Evolutionary conservation across 176 grass and related monocot species (phyloP).

Genomic region (Oryza glumipatula): DNA sequence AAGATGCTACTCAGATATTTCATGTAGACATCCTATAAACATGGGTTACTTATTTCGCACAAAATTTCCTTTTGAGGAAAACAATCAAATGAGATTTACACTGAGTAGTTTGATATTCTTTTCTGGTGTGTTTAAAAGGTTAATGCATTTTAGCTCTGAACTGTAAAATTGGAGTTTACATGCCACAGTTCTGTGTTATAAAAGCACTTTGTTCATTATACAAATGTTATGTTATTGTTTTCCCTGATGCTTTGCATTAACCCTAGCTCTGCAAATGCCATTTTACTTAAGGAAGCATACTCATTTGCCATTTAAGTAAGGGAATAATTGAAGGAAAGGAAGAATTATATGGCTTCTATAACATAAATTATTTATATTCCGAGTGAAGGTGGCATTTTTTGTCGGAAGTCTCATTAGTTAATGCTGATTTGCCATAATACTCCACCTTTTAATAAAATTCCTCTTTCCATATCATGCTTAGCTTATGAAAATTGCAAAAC

Average conservation of each 20-base stretch:
- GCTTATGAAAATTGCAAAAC: background rate
- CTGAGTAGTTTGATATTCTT: background rate
- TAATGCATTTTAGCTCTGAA: background rate
- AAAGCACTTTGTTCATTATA: background rate
- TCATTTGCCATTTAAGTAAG: background rate
- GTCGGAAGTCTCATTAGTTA: background rate
- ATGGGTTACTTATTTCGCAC: background rate
- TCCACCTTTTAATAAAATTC: background rate
- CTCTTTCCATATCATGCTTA: background rate
- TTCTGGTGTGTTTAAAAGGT: conserved; percentile 10
- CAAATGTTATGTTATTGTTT: background rate
- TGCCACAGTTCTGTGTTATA: background rate
- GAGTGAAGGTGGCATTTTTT: background rate
- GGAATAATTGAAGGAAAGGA: background rate
- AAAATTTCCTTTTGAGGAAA: background rate
- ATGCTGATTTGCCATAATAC: too few species aligned
- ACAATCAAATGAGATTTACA: background rate
- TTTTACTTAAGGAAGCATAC: conserved; percentile 9
- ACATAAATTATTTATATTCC: background rate
- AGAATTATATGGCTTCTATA: background rate
- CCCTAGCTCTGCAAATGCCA: conserved; percentile 12
- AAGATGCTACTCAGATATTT: conserved; percentile 5
- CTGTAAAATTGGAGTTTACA: conserved; percentile 6
- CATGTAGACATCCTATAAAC: background rate
- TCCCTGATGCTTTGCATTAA: background rate